Evolutionary conservation across 345 rosid species (phyloP), one percentile per base, ranked within the genome.

Genomic region (Salix exigua): DNA sequence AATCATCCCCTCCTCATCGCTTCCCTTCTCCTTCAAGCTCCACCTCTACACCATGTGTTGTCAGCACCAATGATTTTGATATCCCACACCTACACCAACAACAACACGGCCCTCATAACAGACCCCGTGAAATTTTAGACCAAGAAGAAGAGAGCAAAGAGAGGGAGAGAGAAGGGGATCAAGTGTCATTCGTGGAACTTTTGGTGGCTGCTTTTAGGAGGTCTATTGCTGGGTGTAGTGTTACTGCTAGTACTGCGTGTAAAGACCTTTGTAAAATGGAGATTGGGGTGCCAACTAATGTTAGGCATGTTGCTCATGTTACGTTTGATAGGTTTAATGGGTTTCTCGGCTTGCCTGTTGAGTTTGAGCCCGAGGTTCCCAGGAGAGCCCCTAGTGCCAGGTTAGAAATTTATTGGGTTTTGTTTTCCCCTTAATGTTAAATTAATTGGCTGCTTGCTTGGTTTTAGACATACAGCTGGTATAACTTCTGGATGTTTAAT

Each of bases 281-380:
- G 87, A 96, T 96, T 87, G 98, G 98, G 55, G 82, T 88, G 78
- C 99, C 99, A 7, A 91, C 98, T 2, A 84, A 96, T 79, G 99
- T 96, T 72, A 88, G 97, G 66, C 99, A 96, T 81, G 96, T 96
- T 35, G 96, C 98, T 50, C 99, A 96, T 86, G 99, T 96, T 37
- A 96, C 98, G n/a, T 96, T 96, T 76, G 99, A 96, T 84, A 88
- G 99, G 82, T 96, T 96, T 75, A 87, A 94, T 85, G 99, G 99
- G 51, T 96, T 96, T 77, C 96, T 91, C 74, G 99, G 99, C 68
- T 88, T 96, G 83, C 99, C 99, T 69, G 94, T 91, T 85, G 99
- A 96, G 85, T 90, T 96, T 79, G 97, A 96, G 83, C 97, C 99
- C 38, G 99, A 96, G 75, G 96, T 95, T 73, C 97, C 94, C 25